Percentiles rank a stretch among this genome's conserved stretches.
phyloP scores from a whole-genome alignment of 768 basidiomycete species.

The Hypsizygus marmoreus region DNA sequence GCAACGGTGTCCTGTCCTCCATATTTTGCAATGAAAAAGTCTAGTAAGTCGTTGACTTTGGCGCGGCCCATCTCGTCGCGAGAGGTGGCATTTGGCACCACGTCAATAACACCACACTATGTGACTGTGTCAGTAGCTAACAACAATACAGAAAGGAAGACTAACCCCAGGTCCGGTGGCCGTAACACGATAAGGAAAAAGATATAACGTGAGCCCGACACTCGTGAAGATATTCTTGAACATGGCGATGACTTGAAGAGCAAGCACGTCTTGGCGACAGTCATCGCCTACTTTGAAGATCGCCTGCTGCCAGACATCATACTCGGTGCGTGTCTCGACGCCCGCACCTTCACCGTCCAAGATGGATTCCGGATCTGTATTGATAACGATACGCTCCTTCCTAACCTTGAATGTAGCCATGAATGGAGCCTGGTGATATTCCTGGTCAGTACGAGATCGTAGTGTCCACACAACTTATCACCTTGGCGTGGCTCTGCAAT shows the following conservation, averaged over 20 bases:
- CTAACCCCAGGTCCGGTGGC: conserved; percentile 94
- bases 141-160: conserved; percentile 14
- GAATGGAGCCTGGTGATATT: conserved; percentile 81
- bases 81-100: conserved; percentile 96
- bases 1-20: conserved; percentile 86
- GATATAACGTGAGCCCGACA: conserved; percentile 86
- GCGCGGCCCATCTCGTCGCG: conserved; percentile 99
- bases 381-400: conserved; percentile 72
- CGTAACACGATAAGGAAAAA: conserved; percentile 95
- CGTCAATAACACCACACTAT: conserved; percentile 97
- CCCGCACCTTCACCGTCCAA: conserved; percentile 63
- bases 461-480: conserved; percentile 23
- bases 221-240: conserved; percentile 97
- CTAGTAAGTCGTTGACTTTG: conserved; percentile 93
- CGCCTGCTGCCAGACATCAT: conserved; percentile 95
- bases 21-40: conserved; percentile 93
- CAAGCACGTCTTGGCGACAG: conserved; percentile 97
- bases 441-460: conserved; percentile 1
- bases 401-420: conserved; percentile 99
- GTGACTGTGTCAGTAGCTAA: conserved; percentile 3
- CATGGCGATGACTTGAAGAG: conserved; percentile 97
- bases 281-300: conserved; percentile 99
- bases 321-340: conserved; percentile 58
- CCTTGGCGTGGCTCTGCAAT: conserved; percentile 97
- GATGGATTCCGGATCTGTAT: conserved; percentile 73